Base-by-base conservation (phyloP, 768 basidiomycete species). In the Leccinum incarnatum region DNA sequence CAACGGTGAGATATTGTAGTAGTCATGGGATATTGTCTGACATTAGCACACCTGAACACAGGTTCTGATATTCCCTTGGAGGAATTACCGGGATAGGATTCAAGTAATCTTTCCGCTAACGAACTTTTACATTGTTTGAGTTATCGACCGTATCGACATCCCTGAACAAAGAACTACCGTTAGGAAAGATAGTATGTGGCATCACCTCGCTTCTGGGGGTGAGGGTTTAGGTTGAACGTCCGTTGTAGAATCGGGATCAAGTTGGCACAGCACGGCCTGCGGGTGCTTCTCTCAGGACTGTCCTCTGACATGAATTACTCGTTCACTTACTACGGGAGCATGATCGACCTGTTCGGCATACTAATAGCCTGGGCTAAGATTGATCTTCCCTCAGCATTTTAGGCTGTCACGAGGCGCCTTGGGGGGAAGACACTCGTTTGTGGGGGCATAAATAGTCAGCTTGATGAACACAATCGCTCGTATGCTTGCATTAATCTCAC, bases 191-290 rank as follows among this genome's bases (percentile, higher is more conserved):
- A 42, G 83, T 89, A 15, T 83, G 4, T 45, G 10, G 83, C 58
- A 85, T 91, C 62, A 91, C 89, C 89, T 15, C 88, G 88, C 17
- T 79, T 85, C n/a, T 87, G 86, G 7, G n/a, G 6, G 40, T 77
- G 85, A 58, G 89, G 88, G 21, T n/a, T 91, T 91, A 58, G 88
- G 89, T 12, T 30, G 54, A 78, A 85, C 60, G 86, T 83, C 14
- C 15, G 30, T 29, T 87, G 30, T 88, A 17, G 85, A 86, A 61
- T 83, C 81, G 53, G 84, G 83, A 45, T 19, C 10, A 19, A 45
- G 19, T 45, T 45, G 42, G 42, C 42, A 21, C 19, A 45, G 42
- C 10, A 45, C 11, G 11, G 19, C 19, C 19, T 45, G 10, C 11
- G 42, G 64, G 51, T 77, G 74, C 19, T 71, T 81, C 69, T 86